Conservation (phyloP, 2,329 filamentous ascomycete species). For the Lachnellula arida region DNA sequence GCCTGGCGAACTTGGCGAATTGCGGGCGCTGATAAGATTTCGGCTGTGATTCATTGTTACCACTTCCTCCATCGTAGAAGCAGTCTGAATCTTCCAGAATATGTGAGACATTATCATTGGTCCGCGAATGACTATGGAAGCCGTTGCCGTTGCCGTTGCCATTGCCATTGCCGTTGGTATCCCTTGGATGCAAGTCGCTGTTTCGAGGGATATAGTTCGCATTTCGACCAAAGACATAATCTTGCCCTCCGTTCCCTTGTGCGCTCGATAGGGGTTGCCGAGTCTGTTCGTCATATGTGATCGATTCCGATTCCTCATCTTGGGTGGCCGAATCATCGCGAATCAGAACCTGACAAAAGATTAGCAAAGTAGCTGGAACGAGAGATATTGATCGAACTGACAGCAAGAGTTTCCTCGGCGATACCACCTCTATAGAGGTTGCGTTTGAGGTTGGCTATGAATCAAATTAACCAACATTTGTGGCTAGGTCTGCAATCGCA, state of each 20-base stretch:
- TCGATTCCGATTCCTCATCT: slow-evolving; percentile 11
- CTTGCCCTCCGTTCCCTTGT: slow-evolving; percentile 15
- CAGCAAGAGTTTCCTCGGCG: slow-evolving; percentile 40
- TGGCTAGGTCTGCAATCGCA: background rate
- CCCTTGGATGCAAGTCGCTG: slow-evolving; percentile 10
- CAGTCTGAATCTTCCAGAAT: slow-evolving; percentile 17
- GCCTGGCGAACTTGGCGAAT: slow-evolving; percentile 33
- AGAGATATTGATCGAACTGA: slow-evolving; percentile 11
- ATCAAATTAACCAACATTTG: slow-evolving; percentile 11
- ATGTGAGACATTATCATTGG: slow-evolving; percentile 19
- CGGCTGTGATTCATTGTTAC: slow-evolving; percentile 19
- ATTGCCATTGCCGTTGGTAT: slow-evolving; percentile 17
- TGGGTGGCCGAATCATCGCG: slow-evolving; percentile 19
- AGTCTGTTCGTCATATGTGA: slow-evolving; percentile 12
- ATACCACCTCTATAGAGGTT: slow-evolving; percentile 48
- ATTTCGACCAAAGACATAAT: slow-evolving; percentile 25
- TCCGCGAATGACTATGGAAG: slow-evolving; percentile 15
- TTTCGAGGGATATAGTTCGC: slow-evolving; percentile 21
- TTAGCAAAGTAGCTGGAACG: slow-evolving; percentile 9
- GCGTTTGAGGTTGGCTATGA: slow-evolving; percentile 36
- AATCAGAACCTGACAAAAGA: slow-evolving; percentile 22
- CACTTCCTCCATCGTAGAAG: slow-evolving; percentile 20
- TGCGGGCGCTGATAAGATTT: slow-evolving; percentile 16
- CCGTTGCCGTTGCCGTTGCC: slow-evolving; percentile 19
- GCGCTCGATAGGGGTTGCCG: slow-evolving; percentile 12